Base-by-base conservation (phyloP, 352 stramenopile genomes). In the Globisporangium sylvaticum region DNA sequence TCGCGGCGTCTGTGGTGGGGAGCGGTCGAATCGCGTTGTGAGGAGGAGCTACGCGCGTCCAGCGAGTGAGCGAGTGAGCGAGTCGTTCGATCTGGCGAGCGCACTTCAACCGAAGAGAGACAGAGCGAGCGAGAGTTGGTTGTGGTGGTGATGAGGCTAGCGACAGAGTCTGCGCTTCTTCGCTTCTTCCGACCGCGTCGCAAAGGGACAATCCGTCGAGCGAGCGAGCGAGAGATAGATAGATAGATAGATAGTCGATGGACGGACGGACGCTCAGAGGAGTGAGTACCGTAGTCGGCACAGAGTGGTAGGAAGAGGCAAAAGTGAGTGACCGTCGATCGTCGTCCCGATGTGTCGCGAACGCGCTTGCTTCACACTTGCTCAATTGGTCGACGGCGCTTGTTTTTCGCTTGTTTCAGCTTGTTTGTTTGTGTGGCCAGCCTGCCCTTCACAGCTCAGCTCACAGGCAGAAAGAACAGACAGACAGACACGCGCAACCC, bases 31-130 rank as follows among this genome's bases (percentile, higher is more conserved):
- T 65, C 20, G 20, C 10, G 20, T 58, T 58, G 44, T 65, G 59
- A 54, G 59, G 20, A 55, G 58, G 12, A 44, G 44, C 39, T 39
- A 65, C 29, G 59, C 42, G 27, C 4, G 39, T 20, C 39, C 39
- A n/a, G 39, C 39, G 39, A 48, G 39, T 14, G 53, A n/a, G 25
- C 9, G 55, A n/a, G n/a, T n/a, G n/a, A n/a, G n/a, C n/a, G n/a
- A 58, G 27, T 42, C 27, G 53, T 57, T 57, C 24, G 50, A 37
- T 34, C 25, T 46, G 31, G 29, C 12, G 48, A 27, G 24, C 24
- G 29, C 39, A 65, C 59, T 64, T 65, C 56, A 54, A 63, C 56
- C 34, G 56, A 20, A 32, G 55, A 63, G 56, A 64, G 56, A 64
- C 50, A 69, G 55, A 65, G 14, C 32, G 31, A 58, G 53, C 32